These are phyloP conservation scores for Termitomyces sp. DNA, from an alignment of 768 basidiomycete species.

Conservation along the genomic window DNA sequence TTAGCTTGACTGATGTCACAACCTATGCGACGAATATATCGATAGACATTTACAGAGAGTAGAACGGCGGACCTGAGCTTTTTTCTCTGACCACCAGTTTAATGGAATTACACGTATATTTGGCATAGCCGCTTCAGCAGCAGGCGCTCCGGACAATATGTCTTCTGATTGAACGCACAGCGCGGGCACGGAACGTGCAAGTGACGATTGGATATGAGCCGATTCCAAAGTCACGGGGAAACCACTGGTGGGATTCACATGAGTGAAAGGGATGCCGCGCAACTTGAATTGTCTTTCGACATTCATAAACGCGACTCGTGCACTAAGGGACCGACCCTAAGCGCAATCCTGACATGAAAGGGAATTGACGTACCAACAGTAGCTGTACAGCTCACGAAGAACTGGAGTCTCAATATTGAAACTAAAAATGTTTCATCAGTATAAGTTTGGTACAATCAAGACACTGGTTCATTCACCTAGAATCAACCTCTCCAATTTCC, in stretches of 20 bases:
- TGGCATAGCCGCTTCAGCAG: constrained; percentile 89
- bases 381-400: constrained; percentile 75
- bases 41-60: background rate
- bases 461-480: constrained; percentile 15
- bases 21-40: constrained; percentile 37
- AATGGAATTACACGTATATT: constrained; percentile 86
- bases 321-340: constrained; percentile 37
- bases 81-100: constrained; percentile 87
- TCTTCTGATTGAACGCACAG: constrained; percentile 79
- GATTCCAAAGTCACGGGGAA: constrained; percentile 39
- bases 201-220: constrained; percentile 60
- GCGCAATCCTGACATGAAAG: background rate
- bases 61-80: constrained; percentile 41
- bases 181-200: constrained; percentile 75
- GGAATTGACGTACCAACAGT: constrained; percentile 62
- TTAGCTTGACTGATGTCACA: constrained; percentile 85
- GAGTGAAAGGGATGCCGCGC: constrained; percentile 70
- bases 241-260: constrained; percentile 56
- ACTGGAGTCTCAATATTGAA: constrained; percentile 72
- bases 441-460: background rate
- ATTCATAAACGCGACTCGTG: constrained; percentile 84
- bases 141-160: constrained; percentile 77
- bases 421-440: constrained; percentile 23
- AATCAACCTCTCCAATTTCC: constrained; percentile 1
- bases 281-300: constrained; percentile 85